Base-by-base conservation (phyloP, 2,329 filamentous ascomycete species). In the Claviceps sp. region DNA sequence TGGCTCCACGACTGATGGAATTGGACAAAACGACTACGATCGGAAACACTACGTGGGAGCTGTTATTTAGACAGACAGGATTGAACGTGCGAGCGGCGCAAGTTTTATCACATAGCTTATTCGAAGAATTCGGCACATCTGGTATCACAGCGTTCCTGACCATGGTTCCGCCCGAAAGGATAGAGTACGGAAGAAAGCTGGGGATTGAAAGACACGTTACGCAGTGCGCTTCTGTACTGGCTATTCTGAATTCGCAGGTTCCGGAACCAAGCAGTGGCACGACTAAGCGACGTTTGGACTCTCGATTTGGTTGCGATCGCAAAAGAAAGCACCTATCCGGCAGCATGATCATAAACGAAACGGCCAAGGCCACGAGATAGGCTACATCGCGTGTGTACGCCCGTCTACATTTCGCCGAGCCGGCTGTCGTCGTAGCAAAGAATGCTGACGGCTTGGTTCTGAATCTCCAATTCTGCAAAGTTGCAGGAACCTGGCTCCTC, bases 41-140 rank as follows among this genome's bases (percentile, higher is more conserved):
- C n/a, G 61, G 63, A 36, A 70, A 75, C 47, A 70, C 68, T 40
- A 66, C 66, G 29, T 71, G 68, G 68, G 66, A 64, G 16, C 11
- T 65, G 1, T 66, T 69, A 39, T 56, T 71, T 8, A 60, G 67
- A 34, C 57, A 56, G 16, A 59, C 61, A 8, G 69, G 69, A 1
- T 53, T 71, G 47, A 71, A 70, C 48, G 60, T 68, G 9, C 59
- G 62, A 23, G 66, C 66, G 11, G 65, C 68, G 0, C 66, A 69
- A 44, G 58, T 65, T 1, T 49, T 70, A 9, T 59, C 66, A 1
- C 55, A 54, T 7, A 50, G 53, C 1, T 55, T 70, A 4, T 54
- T 56, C 9, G 51, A 58, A 1, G 57, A 61, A 8, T 61, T 58
- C 46, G 61, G 61, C 1, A 53, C 55, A 3, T 26, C 51, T 1